phyloP scores from a whole-genome alignment of 2,329 filamentous ascomycete genomes.

The Venturia nashicola region DNA sequence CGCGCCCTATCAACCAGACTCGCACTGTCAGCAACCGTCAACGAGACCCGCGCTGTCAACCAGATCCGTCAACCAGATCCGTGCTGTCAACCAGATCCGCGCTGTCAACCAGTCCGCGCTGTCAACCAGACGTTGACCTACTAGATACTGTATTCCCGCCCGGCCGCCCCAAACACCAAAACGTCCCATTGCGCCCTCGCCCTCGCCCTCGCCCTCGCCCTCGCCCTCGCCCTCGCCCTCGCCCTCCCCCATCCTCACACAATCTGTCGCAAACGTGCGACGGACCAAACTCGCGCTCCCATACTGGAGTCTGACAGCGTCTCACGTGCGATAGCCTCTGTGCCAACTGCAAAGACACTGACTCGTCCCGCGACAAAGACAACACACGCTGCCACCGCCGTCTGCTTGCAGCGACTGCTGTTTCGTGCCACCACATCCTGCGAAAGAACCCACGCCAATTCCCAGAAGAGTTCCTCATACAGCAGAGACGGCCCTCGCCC shows the following conservation, averaged over 20 bases:
- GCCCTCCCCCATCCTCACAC: neutral
- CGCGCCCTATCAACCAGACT: neutral
- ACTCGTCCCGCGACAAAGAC: slow-evolving; percentile 3
- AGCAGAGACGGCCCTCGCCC: neutral
- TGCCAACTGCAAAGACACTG: neutral
- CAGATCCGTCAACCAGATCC: too few relatives aligned
- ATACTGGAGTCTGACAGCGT: neutral
- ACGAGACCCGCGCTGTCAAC: neutral
- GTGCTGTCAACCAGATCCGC: too few relatives aligned
- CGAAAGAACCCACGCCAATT: neutral
- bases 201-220: neutral
- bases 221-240: too few relatives aligned
- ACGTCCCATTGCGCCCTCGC: too few relatives aligned
- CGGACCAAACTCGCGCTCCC: neutral
- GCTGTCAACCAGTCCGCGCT: too few relatives aligned
- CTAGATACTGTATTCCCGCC: too few relatives aligned
- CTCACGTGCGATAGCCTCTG: neutral
- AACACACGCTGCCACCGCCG: neutral
- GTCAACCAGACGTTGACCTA: neutral
- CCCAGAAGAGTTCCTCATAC: neutral
- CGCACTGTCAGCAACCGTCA: neutral
- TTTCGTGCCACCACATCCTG: slow-evolving; percentile 3
- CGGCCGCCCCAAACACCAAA: neutral
- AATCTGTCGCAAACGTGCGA: neutral
- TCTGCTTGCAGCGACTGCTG: slow-evolving; percentile 2